These are phyloP conservation scores for Macadamia tetraphylla DNA, from an alignment of 164 flowering plant species.

Conservation along the genomic window DNA sequence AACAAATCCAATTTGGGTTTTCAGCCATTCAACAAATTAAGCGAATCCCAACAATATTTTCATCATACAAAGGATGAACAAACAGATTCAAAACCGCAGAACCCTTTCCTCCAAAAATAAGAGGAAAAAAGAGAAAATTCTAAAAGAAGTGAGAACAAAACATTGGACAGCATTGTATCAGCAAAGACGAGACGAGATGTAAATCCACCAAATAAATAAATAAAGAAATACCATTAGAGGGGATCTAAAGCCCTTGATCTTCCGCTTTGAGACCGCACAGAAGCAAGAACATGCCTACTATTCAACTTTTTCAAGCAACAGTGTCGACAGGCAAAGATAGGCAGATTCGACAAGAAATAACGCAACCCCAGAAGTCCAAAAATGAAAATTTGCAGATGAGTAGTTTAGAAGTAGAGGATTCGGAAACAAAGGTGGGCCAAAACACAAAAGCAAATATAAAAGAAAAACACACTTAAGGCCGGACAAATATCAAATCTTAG, in stretches of 20 bases:
- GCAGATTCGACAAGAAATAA: conserved; percentile 29
- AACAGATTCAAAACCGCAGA: neutral
- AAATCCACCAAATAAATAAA: neutral
- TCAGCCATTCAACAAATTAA: conserved; percentile 9
- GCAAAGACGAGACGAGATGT: no score
- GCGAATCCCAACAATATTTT: neutral
- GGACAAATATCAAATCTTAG: conserved; percentile 36
- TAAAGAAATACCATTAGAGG: conserved; percentile 28
- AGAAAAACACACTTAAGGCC: conserved; percentile 12
- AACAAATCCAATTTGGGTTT: conserved; percentile 1
- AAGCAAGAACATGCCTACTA: conserved; percentile 20
- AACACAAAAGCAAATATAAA: conserved; percentile 20
- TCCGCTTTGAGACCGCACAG: conserved; percentile 31
- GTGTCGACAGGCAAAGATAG: conserved; percentile 29
- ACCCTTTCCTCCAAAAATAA: conserved; percentile 16
- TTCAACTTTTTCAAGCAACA: conserved; percentile 19
- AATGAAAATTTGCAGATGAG: conserved; percentile 23
- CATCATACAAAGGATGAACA: neutral
- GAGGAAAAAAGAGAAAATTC: conserved; percentile 9
- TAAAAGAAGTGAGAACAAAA: conserved; percentile 1
- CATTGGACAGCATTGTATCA: no score
- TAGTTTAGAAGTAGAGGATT: conserved; percentile 34
- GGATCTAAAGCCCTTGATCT: conserved; percentile 46
- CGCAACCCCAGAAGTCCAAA: conserved; percentile 24
- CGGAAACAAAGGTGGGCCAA: conserved; percentile 31